phyloP scores from a whole-genome alignment of 495 filamentous ascomycete genomes.

The Neurospora tetrasperma region DNA sequence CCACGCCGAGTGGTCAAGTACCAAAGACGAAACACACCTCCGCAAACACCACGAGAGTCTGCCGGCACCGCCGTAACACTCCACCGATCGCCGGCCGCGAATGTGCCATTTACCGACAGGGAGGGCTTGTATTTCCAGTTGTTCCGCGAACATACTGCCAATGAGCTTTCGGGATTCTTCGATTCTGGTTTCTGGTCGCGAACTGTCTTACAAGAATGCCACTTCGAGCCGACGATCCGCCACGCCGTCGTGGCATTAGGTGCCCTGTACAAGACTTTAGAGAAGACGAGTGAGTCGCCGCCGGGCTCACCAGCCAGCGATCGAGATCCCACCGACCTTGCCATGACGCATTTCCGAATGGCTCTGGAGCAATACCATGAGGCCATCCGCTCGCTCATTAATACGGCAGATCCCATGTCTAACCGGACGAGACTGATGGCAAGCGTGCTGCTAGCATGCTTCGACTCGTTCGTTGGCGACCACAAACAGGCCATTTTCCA shows the following conservation, averaged over 20 bases:
- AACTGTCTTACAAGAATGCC: conserved; percentile 48
- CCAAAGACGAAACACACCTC: conserved; percentile 23
- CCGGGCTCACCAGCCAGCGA: conserved; percentile 27
- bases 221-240: conserved; percentile 49
- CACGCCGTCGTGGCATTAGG: conserved; percentile 57
- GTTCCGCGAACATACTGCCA: conserved; percentile 46
- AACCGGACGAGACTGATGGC: conserved; percentile 39
- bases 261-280: conserved; percentile 51
- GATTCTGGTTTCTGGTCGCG: conserved; percentile 52
- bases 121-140: conserved; percentile 51
- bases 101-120: conserved; percentile 25
- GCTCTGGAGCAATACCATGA: conserved; percentile 36
- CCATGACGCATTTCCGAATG: conserved; percentile 33
- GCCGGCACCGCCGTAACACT: conserved; percentile 7
- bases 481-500: conserved; percentile 38
- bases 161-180: conserved; percentile 53
- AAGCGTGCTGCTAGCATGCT: conserved; percentile 37
- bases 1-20: conserved; percentile 17
- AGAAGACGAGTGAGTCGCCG: conserved; percentile 41
- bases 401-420: conserved; percentile 23
- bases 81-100: conserved; percentile 24
- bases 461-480: conserved; percentile 42
- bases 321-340: conserved; percentile 22
- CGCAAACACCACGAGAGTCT: conserved; percentile 18
- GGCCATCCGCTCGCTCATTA: conserved; percentile 28